Evolutionary conservation across 2,329 filamentous ascomycete genomes (phyloP).

Genomic region (Colletotrichum echinochloae): DNA sequence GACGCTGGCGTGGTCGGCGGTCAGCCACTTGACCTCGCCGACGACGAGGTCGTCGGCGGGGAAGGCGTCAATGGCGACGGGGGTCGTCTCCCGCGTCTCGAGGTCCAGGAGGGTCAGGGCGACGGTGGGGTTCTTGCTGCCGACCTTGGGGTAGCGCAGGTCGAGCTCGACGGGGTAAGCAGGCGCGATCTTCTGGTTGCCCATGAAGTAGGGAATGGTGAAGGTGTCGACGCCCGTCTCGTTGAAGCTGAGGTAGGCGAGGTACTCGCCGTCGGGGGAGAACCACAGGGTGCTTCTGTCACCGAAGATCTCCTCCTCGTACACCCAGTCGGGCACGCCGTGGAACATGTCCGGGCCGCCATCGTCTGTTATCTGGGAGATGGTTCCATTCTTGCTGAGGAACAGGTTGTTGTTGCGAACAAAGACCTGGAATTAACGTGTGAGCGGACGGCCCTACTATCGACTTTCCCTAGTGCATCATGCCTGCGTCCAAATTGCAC

Average conservation of each 20-base stretch:
- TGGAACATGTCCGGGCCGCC: constrained; percentile 73
- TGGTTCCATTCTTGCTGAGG: constrained; percentile 65
- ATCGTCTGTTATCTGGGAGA: constrained; percentile 68
- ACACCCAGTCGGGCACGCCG: constrained; percentile 83
- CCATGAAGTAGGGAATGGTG: constrained; percentile 75
- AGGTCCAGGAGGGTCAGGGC: constrained; percentile 69
- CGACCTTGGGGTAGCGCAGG: constrained; percentile 76
- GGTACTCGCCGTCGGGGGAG: constrained; percentile 87
- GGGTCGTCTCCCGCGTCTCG: constrained; percentile 55
- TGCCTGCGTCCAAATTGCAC: background rate
- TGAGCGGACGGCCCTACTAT: background rate
- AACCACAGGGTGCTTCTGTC: constrained; percentile 93
- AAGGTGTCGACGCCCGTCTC: constrained; percentile 77
- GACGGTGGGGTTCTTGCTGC: constrained; percentile 74
- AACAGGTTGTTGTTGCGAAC: constrained; percentile 76
- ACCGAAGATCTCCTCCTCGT: constrained; percentile 76
- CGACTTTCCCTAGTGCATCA: background rate
- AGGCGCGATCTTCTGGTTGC: constrained; percentile 66
- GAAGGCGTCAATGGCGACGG: constrained; percentile 68
- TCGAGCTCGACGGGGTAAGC: constrained; percentile 72
- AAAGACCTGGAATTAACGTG: constrained; percentile 58
- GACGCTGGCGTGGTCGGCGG: constrained; percentile 68
- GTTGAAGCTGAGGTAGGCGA: constrained; percentile 94
- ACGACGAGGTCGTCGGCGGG: constrained; percentile 71
- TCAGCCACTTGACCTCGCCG: constrained; percentile 77